Conservation (phyloP, 805 yeast species). For the Teunomyces kruisii region DNA sequence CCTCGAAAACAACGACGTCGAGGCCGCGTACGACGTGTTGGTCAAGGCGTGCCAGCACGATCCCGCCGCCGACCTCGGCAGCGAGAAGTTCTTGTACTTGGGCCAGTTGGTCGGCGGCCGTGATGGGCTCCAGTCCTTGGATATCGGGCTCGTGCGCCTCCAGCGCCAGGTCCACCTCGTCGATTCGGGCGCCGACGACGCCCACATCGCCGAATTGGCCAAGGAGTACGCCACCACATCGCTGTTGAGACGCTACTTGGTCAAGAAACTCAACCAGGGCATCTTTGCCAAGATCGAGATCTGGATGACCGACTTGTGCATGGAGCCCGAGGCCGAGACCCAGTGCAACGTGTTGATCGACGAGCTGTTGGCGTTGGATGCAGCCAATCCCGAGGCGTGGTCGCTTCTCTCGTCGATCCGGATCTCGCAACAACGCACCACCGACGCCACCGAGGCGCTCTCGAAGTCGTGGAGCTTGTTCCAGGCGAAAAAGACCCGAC, state of each 20-base stretch:
- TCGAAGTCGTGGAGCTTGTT: slow-evolving; percentile 71
- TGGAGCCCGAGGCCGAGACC: slow-evolving; percentile 85
- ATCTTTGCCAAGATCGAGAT: slow-evolving; percentile 84
- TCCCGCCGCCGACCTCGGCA: slow-evolving; percentile 61
- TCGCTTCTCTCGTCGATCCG: slow-evolving; percentile 81
- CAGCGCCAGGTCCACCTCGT: slow-evolving; percentile 34
- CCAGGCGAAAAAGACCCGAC: slow-evolving; percentile 44
- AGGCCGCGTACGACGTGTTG: slow-evolving; percentile 68
- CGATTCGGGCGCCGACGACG: slow-evolving; percentile 23
- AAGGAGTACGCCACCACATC: slow-evolving; percentile 22
- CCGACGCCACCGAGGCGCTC: slow-evolving; percentile 73
- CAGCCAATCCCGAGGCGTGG: slow-evolving; percentile 74
- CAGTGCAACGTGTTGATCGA: slow-evolving; percentile 73
- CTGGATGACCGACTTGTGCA: slow-evolving; percentile 97
- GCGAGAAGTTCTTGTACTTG: slow-evolving; percentile 82
- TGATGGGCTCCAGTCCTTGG: slow-evolving; percentile 64
- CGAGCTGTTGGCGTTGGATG: slow-evolving; percentile 61
- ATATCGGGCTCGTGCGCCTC: slow-evolving; percentile 60
- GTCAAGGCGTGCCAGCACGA: slow-evolving; percentile 65
- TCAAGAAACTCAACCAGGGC: slow-evolving; percentile 70
- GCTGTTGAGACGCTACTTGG: slow-evolving; percentile 30
- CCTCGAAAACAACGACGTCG: slow-evolving; percentile 78
- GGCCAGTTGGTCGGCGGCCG: slow-evolving; percentile 89
- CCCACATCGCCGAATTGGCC: slow-evolving; percentile 24
- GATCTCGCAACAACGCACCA: slow-evolving; percentile 75